phyloP scores from a whole-genome alignment of 371 early-diverging fungal genomes.

The Actinomucor elegans region DNA sequence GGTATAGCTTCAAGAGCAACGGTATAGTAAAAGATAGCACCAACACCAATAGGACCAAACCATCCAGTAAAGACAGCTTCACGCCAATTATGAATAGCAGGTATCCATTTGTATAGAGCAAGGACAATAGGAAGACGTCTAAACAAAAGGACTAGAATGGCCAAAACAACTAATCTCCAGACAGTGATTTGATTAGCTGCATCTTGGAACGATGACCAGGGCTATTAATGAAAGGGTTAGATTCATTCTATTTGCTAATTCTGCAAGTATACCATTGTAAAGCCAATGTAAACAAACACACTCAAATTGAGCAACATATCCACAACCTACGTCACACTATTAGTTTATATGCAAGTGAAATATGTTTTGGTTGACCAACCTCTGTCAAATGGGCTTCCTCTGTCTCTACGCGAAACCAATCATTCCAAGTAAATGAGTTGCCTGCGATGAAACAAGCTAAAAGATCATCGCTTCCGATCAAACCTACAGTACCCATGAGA shows the following conservation, averaged over 20 bases:
- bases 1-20: conserved; percentile 47
- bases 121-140: conserved; percentile 82
- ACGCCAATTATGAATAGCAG: conserved; percentile 64
- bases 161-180: conserved; percentile 68
- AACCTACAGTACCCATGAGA: conserved; percentile 72
- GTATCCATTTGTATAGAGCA: conserved; percentile 60
- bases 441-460: conserved; percentile 92
- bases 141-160: conserved; percentile 73
- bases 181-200: conserved; percentile 38
- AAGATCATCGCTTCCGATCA: conserved; percentile 87
- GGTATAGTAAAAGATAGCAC: conserved; percentile 78
- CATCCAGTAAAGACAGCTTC: conserved; percentile 94
- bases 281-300: conserved; percentile 92
- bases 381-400: conserved; percentile 84
- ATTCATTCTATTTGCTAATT: background rate
- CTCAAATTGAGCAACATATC: conserved; percentile 86
- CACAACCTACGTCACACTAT: conserved; percentile 44
- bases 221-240: conserved; percentile 24
- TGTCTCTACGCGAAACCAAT: conserved; percentile 84
- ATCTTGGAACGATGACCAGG: conserved; percentile 65
- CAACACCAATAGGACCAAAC: conserved; percentile 95
- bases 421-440: conserved; percentile 85
- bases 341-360: background rate
- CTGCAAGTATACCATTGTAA: conserved; percentile 54
- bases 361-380: conserved; percentile 7